Evolutionary conservation across 371 early-diverging fungal species (phyloP).

Genomic region (Gilbertella persicaria): DNA sequence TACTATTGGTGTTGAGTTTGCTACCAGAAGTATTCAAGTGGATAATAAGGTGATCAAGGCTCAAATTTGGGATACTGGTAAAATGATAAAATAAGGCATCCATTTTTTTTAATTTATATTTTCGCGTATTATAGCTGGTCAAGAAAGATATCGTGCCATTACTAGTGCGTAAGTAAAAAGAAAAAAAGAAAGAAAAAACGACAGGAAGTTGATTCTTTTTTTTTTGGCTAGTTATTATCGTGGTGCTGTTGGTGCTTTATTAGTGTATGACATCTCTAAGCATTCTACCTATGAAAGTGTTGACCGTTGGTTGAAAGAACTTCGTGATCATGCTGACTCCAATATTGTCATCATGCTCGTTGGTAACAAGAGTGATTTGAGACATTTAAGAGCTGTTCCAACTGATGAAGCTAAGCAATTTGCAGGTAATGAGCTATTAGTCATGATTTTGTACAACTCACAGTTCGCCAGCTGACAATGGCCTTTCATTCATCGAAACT

Average conservation of each 20-base stretch:
- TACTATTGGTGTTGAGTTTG: slow-evolving; percentile 99
- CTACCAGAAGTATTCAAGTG: slow-evolving; percentile 94
- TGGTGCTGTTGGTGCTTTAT: slow-evolving; percentile 96
- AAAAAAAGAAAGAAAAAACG: background rate
- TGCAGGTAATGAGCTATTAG: no score
- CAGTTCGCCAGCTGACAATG: slow-evolving; percentile 87
- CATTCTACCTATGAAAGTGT: slow-evolving; percentile 93
- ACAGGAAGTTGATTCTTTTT: background rate
- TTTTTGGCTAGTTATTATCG: slow-evolving; percentile 85
- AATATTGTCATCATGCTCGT: slow-evolving; percentile 99
- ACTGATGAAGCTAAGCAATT: slow-evolving; percentile 94
- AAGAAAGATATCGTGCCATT: slow-evolving; percentile 87
- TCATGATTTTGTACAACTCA: no score
- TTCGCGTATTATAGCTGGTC: slow-evolving; percentile 67
- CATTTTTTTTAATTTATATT: background rate
- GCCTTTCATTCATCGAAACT: slow-evolving; percentile 92
- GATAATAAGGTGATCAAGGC: slow-evolving; percentile 96
- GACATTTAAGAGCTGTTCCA: slow-evolving; percentile 94
- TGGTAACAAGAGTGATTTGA: slow-evolving; percentile 99
- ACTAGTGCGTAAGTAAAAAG: slow-evolving; percentile 76
- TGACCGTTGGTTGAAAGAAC: slow-evolving; percentile 97
- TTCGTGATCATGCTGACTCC: slow-evolving; percentile 96
- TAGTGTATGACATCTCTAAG: slow-evolving; percentile 98
- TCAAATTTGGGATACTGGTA: slow-evolving; percentile 95
- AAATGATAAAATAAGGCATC: slow-evolving; percentile 4